phyloP scores from a whole-genome alignment of 768 basidiomycete species.

The Auriculariales sp. region DNA sequence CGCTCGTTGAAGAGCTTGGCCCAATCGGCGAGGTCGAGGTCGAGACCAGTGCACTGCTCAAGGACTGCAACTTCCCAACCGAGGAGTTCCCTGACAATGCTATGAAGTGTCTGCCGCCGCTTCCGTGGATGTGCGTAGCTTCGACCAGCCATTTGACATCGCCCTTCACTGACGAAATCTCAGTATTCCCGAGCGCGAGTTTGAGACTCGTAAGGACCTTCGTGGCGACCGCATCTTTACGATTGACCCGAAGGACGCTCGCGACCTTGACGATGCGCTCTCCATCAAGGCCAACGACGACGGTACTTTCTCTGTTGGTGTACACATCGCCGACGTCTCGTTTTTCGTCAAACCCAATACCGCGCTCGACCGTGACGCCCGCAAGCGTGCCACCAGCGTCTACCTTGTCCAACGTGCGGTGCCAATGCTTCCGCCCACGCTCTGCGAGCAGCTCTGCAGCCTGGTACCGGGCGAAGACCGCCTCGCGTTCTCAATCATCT shows the following conservation, averaged over 20 bases:
- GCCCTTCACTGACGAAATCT: conserved; percentile 8
- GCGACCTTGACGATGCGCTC: conserved; percentile 89
- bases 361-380: conserved; percentile 94
- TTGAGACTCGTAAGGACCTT: conserved; percentile 78
- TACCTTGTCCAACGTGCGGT: conserved; percentile 93
- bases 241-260: conserved; percentile 80
- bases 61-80: conserved; percentile 98
- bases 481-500: conserved; percentile 79
- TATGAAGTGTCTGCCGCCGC: conserved; percentile 86
- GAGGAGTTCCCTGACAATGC: conserved; percentile 95
- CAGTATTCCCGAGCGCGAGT: conserved; percentile 80
- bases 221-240: conserved; percentile 79
- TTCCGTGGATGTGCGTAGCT: conserved; percentile 74
- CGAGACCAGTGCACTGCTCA: conserved; percentile 91
- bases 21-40: conserved; percentile 98
- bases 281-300: conserved; percentile 83
- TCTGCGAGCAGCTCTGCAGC: conserved; percentile 89
- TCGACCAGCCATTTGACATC: background rate
- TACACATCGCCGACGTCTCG: conserved; percentile 95
- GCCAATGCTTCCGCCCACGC: conserved; percentile 90
- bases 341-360: conserved; percentile 92
- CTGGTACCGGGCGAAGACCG: conserved; percentile 79
- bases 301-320: conserved; percentile 81
- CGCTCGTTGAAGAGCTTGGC: conserved; percentile 92
- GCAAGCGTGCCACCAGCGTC: conserved; percentile 92